Conservation (phyloP, 176 grass and related monocot genomes). For the Luzula sylvatica region DNA sequence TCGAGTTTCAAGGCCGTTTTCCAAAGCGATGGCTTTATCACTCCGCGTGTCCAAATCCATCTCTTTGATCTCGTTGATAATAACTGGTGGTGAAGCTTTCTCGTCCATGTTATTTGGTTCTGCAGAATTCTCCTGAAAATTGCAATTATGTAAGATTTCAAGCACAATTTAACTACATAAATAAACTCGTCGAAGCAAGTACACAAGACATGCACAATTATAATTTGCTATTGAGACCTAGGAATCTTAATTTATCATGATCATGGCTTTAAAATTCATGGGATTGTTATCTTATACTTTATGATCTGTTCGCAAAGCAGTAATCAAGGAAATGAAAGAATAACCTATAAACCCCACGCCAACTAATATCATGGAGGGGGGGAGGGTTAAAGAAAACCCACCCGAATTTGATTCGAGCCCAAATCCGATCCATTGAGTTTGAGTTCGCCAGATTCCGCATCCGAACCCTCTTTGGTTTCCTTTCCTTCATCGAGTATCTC, state of each 20-base stretch:
- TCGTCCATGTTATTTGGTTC: background rate
- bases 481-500: slow-evolving; percentile 70
- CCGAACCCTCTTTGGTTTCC: slow-evolving; percentile 18
- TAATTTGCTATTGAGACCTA: no score
- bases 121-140: slow-evolving; percentile 7
- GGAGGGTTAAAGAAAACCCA: slow-evolving; percentile 26
- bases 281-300: no score
- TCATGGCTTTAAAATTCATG: no score
- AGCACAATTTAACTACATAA: no score
- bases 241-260: no score
- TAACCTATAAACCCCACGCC: slow-evolving; percentile 26
- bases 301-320: no score
- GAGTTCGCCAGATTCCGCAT: slow-evolving; percentile 22
- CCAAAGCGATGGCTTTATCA: background rate
- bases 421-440: slow-evolving; percentile 11
- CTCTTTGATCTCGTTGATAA: slow-evolving; percentile 1
- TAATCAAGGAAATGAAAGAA: slow-evolving; percentile 21
- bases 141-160: background rate
- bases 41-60: slow-evolving; percentile 8
- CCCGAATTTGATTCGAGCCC: slow-evolving; percentile 25
- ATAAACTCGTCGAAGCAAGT: no score
- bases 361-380: slow-evolving; percentile 6
- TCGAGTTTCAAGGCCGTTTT: background rate
- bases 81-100: background rate
- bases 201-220: no score